Conservation (phyloP, 805 yeast genomes). For the Sporopachydermia lactativora region DNA sequence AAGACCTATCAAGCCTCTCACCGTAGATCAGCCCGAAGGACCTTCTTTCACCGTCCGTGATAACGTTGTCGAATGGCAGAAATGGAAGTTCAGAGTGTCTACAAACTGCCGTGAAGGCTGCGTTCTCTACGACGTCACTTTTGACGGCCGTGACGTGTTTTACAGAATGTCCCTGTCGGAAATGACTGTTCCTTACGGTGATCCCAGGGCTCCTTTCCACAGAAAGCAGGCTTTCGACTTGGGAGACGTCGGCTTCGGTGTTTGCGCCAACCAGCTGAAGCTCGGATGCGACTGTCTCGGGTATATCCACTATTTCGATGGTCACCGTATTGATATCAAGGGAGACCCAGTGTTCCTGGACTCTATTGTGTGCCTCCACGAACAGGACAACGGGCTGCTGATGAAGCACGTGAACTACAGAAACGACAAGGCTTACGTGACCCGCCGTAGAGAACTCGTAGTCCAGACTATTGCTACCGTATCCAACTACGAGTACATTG, state of each 20-base stretch:
- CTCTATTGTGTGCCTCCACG: constrained; percentile 77
- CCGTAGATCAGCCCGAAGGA: constrained; percentile 65
- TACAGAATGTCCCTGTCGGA: constrained; percentile 62
- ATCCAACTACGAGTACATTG: constrained; percentile 66
- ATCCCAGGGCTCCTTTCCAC: constrained; percentile 71
- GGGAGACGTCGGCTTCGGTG: constrained; percentile 79
- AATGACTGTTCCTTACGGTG: constrained; percentile 85
- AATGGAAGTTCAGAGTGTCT: constrained; percentile 66
- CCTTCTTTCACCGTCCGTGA: constrained; percentile 44
- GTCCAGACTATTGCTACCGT: constrained; percentile 75
- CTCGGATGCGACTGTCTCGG: constrained; percentile 81
- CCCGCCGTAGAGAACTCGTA: constrained; percentile 64
- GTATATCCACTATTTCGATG: constrained; percentile 59
- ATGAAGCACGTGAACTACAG: constrained; percentile 74
- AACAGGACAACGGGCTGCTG: constrained; percentile 68
- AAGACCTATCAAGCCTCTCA: constrained; percentile 51
- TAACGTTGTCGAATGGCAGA: constrained; percentile 61
- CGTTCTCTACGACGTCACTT: constrained; percentile 55
- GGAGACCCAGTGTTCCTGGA: constrained; percentile 52
- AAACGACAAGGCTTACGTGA: constrained; percentile 67
- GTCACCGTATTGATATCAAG: constrained; percentile 35
- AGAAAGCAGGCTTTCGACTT: constrained; percentile 80
- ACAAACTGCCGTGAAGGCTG: constrained; percentile 69
- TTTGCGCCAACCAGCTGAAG: constrained; percentile 47
- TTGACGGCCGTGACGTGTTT: constrained; percentile 63